phyloP scores from a whole-genome alignment of 495 filamentous ascomycete species.

The Penicillium subrubescens region DNA sequence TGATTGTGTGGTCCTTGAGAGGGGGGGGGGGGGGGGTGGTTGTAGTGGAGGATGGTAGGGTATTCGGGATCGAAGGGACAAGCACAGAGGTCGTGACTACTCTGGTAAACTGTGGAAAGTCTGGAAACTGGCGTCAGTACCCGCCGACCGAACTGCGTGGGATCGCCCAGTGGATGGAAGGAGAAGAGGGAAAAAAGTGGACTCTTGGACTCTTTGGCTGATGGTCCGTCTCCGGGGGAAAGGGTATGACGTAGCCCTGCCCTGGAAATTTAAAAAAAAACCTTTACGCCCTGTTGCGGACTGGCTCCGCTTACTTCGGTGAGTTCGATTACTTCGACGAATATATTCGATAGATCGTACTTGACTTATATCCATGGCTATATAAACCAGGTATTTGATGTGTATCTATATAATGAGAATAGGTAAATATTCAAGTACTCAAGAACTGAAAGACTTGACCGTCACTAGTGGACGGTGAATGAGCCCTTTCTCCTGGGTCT shows the following conservation, averaged over 20 bases:
- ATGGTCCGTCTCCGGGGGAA: conserved; percentile 36
- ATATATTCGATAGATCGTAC: neutral
- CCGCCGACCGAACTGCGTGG: conserved; percentile 29
- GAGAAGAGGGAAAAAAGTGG: conserved; percentile 30
- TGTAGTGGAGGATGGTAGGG: neutral
- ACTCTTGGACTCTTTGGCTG: conserved; percentile 31
- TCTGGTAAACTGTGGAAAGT: neutral
- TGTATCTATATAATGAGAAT: neutral
- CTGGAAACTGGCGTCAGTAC: conserved; percentile 33
- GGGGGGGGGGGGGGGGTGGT: neutral
- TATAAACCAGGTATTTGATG: neutral
- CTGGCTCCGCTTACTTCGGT: neutral
- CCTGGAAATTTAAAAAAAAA: conserved; percentile 20
- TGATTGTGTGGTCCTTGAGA: neutral
- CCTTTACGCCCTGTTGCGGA: conserved; percentile 2
- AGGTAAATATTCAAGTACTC: neutral
- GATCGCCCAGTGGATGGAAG: conserved; percentile 34
- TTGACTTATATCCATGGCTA: neutral
- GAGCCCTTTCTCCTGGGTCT: neutral
- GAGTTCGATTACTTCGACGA: too few species aligned
- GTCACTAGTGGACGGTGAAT: neutral
- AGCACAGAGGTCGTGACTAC: conserved; percentile 1
- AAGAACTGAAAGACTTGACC: neutral
- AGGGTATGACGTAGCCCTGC: conserved; percentile 42
- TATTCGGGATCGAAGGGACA: conserved; percentile 16